Conservation (phyloP, 2,329 filamentous ascomycete genomes). For the Stagonosporopsis cucurbitacearum region DNA sequence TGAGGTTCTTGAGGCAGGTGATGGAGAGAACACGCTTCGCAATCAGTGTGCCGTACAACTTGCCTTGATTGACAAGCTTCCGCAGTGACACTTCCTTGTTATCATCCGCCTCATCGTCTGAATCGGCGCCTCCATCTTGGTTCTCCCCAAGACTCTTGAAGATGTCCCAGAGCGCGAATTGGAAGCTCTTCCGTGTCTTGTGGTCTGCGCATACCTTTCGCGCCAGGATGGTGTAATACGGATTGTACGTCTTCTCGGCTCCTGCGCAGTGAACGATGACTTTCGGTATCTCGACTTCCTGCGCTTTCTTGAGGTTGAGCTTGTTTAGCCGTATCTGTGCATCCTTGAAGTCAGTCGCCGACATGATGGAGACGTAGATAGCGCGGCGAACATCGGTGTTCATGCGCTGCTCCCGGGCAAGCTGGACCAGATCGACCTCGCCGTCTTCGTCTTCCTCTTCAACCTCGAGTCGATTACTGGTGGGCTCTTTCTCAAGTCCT, state of each 20-base stretch:
- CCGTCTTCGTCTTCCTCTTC: conserved; percentile 35
- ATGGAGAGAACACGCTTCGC: conserved; percentile 65
- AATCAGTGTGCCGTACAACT: conserved; percentile 69
- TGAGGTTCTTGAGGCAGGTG: conserved; percentile 71
- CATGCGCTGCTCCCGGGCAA: conserved; percentile 84
- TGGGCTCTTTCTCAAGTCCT: conserved; percentile 45
- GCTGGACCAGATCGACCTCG: conserved; percentile 69
- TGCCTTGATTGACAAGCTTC: conserved; percentile 71
- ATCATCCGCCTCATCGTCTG: conserved; percentile 61
- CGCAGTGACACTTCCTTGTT: conserved; percentile 59
- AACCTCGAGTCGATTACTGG: conserved; percentile 11
- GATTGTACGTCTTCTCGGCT: conserved; percentile 84
- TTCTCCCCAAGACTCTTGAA: conserved; percentile 86
- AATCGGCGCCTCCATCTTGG: conserved; percentile 67
- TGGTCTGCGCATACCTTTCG: conserved; percentile 77
- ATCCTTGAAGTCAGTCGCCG: conserved; percentile 81
- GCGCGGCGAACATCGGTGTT: conserved; percentile 84
- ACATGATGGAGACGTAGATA: conserved; percentile 93
- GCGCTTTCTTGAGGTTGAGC: conserved; percentile 82
- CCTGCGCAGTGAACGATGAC: conserved; percentile 88
- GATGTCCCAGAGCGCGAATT: conserved; percentile 84
- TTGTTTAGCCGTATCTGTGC: conserved; percentile 81
- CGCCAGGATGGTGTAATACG: conserved; percentile 89
- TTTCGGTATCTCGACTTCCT: conserved; percentile 84
- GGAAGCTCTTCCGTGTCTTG: conserved; percentile 81